Base-by-base conservation (phyloP, 108 stramenopile species). In the Skeletonema potamos region DNA sequence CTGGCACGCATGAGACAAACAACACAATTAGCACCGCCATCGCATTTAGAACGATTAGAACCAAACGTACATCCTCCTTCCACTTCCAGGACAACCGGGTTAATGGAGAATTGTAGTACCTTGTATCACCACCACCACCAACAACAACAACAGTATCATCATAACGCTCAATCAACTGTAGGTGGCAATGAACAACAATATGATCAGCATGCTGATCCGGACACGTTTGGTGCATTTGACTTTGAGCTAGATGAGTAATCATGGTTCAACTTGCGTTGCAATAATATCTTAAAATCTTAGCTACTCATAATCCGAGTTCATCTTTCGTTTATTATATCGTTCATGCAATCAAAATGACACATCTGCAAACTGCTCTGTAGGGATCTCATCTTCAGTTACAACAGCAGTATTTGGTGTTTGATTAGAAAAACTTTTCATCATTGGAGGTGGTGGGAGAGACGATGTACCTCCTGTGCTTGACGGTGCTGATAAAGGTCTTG, bases 391-490 rank as follows among this genome's bases (percentile, higher is more conserved):
- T 41, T 69, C 70, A 39, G 62, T 36, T 26, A 39, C 30, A n/a
- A 29, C n/a, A 41, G 20, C 34, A 41, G 55, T 56, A 28, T 22
- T 54, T 7, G 48, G 37, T 20, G 62, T 32, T 33, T 20, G 62
- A 62, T 24, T 62, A 39, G 61, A 37, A 36, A 62, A 33, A 5
- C 9, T 37, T 36, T 18, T 36, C 29, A 62, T 27, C 27, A 58
- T 43, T 3, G 72, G 72, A 41, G 72, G 73, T 33, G 73, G 73
- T 27, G 73, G 73, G 43, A 74, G 64, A 12, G 55, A 74, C 8
- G 73, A 66, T 12, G 57, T 29, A 1, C 13, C 56, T 6, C 37
- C 30, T 32, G 62, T 3, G 6, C 17, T 41, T 37, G 33, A 63
- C 28, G 32, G 27, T 33, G 64, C 9, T 22, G 58, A 24, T 34